Conservation (phyloP, 2,329 filamentous ascomycete genomes). For the Rutstroemia sp. region DNA sequence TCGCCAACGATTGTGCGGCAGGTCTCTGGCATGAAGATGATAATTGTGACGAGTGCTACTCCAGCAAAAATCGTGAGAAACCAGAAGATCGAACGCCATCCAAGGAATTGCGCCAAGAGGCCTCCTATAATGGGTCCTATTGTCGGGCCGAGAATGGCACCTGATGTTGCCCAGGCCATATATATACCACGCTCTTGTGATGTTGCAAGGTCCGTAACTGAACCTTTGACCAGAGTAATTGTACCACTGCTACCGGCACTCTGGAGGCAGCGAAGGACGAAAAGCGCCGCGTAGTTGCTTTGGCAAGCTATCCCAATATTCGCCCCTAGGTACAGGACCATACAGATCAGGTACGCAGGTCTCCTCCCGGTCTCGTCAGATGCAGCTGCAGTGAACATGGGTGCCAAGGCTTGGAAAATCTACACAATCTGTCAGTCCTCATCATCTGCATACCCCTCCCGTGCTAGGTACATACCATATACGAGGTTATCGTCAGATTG, state of each 20-base stretch:
- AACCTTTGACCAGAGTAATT: constrained; percentile 1
- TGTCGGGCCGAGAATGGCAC: constrained; percentile 40
- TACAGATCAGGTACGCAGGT: constrained; percentile 46
- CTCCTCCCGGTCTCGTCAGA: constrained; percentile 47
- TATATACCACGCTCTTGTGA: constrained; percentile 55
- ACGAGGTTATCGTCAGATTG: constrained; percentile 34
- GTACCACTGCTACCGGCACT: constrained; percentile 53
- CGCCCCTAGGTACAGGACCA: constrained; percentile 44
- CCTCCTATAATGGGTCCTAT: constrained; percentile 23
- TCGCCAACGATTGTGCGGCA: constrained; percentile 43
- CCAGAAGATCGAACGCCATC: constrained; percentile 45
- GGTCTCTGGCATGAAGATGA: constrained; percentile 43
- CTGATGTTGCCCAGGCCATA: constrained; percentile 55
- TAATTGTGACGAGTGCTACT: constrained; percentile 14
- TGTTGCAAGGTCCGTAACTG: constrained; percentile 57
- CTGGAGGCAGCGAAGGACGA: no score
- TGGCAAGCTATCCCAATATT: constrained; percentile 47
- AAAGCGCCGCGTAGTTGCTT: constrained; percentile 40
- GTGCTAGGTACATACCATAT: constrained; percentile 24
- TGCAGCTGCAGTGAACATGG: constrained; percentile 47
- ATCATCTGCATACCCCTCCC: no score
- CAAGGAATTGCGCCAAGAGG: constrained; percentile 16
- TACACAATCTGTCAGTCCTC: constrained; percentile 8
- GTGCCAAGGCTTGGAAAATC: constrained; percentile 53
- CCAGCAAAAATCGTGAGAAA: constrained; percentile 18